Base-by-base conservation (phyloP, 768 basidiomycete species). In the Hemileccinum rubropunctum region DNA sequence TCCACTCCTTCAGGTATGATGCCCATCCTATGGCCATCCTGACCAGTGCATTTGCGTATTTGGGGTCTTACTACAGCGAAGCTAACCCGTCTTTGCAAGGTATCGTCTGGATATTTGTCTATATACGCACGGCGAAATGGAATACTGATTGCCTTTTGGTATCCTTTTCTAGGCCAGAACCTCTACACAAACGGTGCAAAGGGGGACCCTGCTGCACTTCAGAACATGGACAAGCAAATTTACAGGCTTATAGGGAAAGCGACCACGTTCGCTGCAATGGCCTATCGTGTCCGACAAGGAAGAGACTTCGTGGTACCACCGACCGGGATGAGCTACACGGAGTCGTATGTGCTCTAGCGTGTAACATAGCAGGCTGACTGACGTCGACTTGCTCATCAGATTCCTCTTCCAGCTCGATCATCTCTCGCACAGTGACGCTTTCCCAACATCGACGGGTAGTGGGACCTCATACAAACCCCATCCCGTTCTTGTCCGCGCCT, bases 361-460 rank as follows among this genome's bases (percentile, higher is more conserved):
- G 13, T 13, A 40, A 18, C 17, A 38, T 26, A 2, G 35, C n/a
- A n/a, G 10, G 14, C 37, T 49, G 35, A 50, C 26, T 11, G 23
- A 33, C 20, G 14, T 39, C 42, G 36, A 10, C 35, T 34, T 43
- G 12, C 27, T 20, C 6, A 4, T 20, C 53, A 89, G 86, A 7
- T 95, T 95, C 75, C 67, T 95, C 43, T 95, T 92, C 70, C 88
- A 93, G 71, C 86, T 95, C 77, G 92, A 95, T 57, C 83, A 92
- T 60, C 73, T 91, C 12, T 67, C 66, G 2, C 63, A 62, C 15
- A 69, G 66, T 20, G 66, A 68, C n/a, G 52, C 57, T 17, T 61
- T 62, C 32, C 57, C 60, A 8, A 42, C 61, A 2, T 44, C 53
- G 5, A 44, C 47, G 78, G 84, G 52, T 77, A 86, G 65, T 73